Evolutionary conservation across 768 basidiomycete genomes (phyloP), one percentile per base, ranked within the genome.

Genomic region (Cytidiella melzeri): DNA sequence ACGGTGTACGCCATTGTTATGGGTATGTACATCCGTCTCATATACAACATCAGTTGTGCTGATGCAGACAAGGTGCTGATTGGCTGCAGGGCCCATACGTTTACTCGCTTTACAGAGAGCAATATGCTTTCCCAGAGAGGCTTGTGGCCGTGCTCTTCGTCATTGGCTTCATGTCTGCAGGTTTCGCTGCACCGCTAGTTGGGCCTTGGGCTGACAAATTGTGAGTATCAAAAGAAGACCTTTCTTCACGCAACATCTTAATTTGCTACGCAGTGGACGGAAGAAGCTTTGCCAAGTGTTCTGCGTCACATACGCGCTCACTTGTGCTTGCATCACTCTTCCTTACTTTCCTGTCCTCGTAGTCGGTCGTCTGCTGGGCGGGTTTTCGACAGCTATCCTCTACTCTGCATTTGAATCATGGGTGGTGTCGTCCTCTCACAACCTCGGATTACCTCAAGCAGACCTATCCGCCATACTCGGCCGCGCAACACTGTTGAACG

Each of bases 21-120:
- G 85, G 81, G 84, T 80, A 55, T 42, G 79, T 63, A n/a, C n/a
- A n/a, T 18, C 27, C 11, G 34, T 26, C 48, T 45, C 37, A 51
- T 48, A 54, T 45, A 49, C 26, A 30, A 42, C 20, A 43, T 9
- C 11, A 41, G 13, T 12, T 21, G 28, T 1, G 24, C 19, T 30
- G 12, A 38, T 5, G n/a, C n/a, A n/a, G n/a, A 44, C 30, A 56
- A 86, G 84, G 79, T 50, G 82, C 84, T 34, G 84, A 88, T 63
- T 87, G 86, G 84, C 70, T 88, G 12, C 84, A 88, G 63, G 87
- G 87, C 0, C 87, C 87, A 13, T 88, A 88, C 57, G 71, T 88
- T 0, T 89, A 87, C 57, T 84, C 84, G 13, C 66, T 88, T 0
- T 89, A 87, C 61, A 70, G 72, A 41, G 83, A 85, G 38, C 82